Conservation (phyloP, 73 alveolate genomes). For the Halteria grandinella region DNA sequence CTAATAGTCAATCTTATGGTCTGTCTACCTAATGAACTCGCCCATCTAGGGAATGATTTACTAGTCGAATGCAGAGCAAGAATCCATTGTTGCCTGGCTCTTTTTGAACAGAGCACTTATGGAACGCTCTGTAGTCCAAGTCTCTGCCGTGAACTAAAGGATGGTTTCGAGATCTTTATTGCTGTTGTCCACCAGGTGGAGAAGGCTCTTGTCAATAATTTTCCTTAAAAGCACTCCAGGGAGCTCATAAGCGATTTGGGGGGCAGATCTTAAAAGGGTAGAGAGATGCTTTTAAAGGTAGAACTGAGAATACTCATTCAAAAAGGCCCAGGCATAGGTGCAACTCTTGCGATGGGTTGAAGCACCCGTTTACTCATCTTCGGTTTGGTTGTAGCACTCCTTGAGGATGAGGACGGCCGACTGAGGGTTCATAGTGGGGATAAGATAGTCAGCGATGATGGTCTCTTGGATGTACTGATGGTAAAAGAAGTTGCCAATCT, state of each 20-base stretch:
- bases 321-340: conserved; percentile 23
- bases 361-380: too few species aligned
- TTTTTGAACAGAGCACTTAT: neutral
- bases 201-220: conserved; percentile 18
- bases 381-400: too few species aligned
- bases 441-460: conserved; percentile 28
- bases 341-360: neutral
- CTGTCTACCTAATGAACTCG: conserved; percentile 5
- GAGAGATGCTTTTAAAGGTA: conserved; percentile 25
- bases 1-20: neutral
- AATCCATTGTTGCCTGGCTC: conserved; percentile 11
- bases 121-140: conserved; percentile 35
- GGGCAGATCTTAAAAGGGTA: conserved; percentile 1
- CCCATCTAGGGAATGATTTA: conserved; percentile 20
- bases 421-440: conserved; percentile 28
- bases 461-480: conserved; percentile 14
- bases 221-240: neutral
- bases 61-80: conserved; percentile 35
- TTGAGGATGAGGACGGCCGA: conserved; percentile 14
- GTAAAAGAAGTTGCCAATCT: conserved; percentile 25
- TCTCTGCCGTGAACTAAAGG: conserved; percentile 30
- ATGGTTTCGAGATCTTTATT: conserved; percentile 31
- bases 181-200: conserved; percentile 5
- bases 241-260: neutral
- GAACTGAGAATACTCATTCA: conserved; percentile 7